Evolutionary conservation across 2,329 filamentous ascomycete genomes (phyloP), one percentile per base, ranked within the genome.

Genomic region (Aspergillus texensis): DNA sequence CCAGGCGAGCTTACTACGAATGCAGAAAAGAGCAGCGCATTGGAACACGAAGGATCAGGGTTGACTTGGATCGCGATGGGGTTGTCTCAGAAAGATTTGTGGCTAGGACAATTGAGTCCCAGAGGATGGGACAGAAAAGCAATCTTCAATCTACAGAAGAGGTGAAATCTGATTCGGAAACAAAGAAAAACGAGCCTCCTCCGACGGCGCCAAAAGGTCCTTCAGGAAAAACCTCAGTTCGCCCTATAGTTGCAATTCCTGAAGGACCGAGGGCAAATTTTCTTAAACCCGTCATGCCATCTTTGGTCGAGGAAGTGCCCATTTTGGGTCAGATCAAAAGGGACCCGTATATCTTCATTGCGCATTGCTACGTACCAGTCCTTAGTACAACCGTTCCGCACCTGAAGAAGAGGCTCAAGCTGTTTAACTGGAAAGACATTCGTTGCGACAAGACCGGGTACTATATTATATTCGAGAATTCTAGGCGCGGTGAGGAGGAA

Each of bases 61-160:
- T 98, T 6, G 91, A 96, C 73, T 90, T 93, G 68, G 95, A 99
- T 80, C 89, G 93, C 1, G 93, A 97, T 75, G 94, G 95, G 5
- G 87, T 89, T 63, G 91, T 91, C 74, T 96, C 93, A 73, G 86
- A 89, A 60, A 89, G 88, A 60, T 88, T 96, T 82, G 85, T 97
- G 46, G 89, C 94, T 65, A 87, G 87, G 62, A 86, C 89, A 34
- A 84, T 97, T 62, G 90, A 88, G 71, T 87, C 86, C 65, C 89
- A 89, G 66, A 86, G 86, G 66, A 82, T 86, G 61, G 85, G 83
- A 68, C 73, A 81, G 52, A 78, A 82, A 57, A 67, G 62, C 24
- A 67, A 63, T 24, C 52, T 69, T 46, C 65, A 67, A 0, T 46
- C 66, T 4, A 36, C 70, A 8, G 69, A 72, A 46, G 73, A 76